These are phyloP conservation scores for Musa acuminata DNA, from an alignment of 176 grass and related monocot species.

Conservation along the genomic window DNA sequence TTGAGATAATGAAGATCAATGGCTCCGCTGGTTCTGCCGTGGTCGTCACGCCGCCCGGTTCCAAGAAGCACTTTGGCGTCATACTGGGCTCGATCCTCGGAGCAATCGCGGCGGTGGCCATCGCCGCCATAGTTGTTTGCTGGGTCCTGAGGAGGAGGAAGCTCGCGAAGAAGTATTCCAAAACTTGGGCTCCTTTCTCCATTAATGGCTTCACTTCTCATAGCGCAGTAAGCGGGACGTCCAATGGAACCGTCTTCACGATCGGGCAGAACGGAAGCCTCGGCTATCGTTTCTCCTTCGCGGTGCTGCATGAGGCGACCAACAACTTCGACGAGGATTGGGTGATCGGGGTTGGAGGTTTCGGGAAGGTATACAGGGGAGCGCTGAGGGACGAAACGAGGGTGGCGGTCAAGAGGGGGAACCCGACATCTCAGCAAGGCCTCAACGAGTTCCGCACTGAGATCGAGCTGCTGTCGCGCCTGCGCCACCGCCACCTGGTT, in stretches of 20 bases:
- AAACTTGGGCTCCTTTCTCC: slow-evolving; percentile 53
- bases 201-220: not conserved
- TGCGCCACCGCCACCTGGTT: slow-evolving; percentile 83
- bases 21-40: slow-evolving; percentile 43
- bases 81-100: slow-evolving; percentile 63
- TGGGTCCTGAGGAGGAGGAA: slow-evolving; percentile 52
- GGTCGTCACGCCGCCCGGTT: slow-evolving; percentile 29
- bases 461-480: slow-evolving; percentile 61
- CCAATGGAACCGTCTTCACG: slow-evolving; percentile 9
- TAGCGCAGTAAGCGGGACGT: not conserved
- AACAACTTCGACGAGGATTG: slow-evolving; percentile 56
- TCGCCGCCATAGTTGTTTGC: slow-evolving; percentile 34
- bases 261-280: slow-evolving; percentile 27
- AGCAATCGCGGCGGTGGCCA: slow-evolving; percentile 40
- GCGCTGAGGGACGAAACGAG: slow-evolving; percentile 42
- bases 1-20: slow-evolving; percentile 78
- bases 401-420: slow-evolving; percentile 70
- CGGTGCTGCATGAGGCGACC: slow-evolving; percentile 49
- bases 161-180: slow-evolving; percentile 46
- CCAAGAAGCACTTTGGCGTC: slow-evolving; percentile 45
- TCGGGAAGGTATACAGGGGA: slow-evolving; percentile 93
- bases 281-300: slow-evolving; percentile 41
- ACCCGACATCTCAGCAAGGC: slow-evolving; percentile 59
- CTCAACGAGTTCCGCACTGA: slow-evolving; percentile 77
- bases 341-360: slow-evolving; percentile 73